Base-by-base conservation (phyloP, 805 yeast genomes). In the Candida michaelii region DNA sequence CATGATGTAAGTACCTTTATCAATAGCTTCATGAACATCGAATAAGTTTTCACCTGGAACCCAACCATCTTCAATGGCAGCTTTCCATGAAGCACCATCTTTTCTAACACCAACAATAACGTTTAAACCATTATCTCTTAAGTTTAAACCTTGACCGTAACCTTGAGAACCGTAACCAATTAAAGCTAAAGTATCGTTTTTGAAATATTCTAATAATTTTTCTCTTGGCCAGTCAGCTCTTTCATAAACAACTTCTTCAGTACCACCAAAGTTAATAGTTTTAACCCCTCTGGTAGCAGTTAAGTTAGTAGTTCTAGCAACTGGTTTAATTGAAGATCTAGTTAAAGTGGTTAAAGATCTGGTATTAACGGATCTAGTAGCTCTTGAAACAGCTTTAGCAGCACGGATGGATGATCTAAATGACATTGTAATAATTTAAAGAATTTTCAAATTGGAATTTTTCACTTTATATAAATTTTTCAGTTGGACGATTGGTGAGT, bases 111-210 rank as follows among this genome's bases (percentile, higher is more conserved):
- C 99, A 58, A 93, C 79, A 69, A 93, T 87, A 59, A 91, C 99
- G 71, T 91, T 91, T 65, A 93, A 73, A 73, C 99, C 99, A 65
- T 93, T 91, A 81, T 93, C 99, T 78, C 99, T 88, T 78, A 95
- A 77, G 89, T 93, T 93, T 61, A 93, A 83, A 75, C 97, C 98
- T 80, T 93, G 99, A 69, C 99, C 99, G 81, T 93, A 91, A 80
- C 99, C 99, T 79, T 93, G 99, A 56, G 99, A 91, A 68, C 99
- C 99, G 83, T 93, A 93, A 74, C 99, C 99, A 59, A 93, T 90
- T 65, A 93, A 76, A 56, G 99, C 98, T 65, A 93, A 77, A 49
- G 99, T 93, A 71, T 93, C 98, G 73, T 90, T 77, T 82, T 93
- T 91, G 89, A 93, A 93, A 82, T 90, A 93, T 63, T 89, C 90